phyloP scores from a whole-genome alignment of 371 early-diverging fungal species.

The Chytridium lagenaria region DNA sequence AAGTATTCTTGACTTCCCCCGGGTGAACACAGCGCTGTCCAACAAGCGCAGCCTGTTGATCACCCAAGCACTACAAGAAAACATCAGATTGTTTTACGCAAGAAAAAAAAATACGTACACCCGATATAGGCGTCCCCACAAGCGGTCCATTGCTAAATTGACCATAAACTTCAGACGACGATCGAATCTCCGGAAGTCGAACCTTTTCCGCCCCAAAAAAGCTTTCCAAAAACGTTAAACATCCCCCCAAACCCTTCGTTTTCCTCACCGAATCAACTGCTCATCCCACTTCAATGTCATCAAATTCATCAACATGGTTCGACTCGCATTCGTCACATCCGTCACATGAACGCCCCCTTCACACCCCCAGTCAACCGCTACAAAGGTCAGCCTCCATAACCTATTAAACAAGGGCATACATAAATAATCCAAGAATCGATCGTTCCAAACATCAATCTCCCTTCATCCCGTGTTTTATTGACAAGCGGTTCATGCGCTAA shows the following conservation, averaged over 20 bases:
- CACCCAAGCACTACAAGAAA: constrained; percentile 74
- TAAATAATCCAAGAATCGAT: constrained; percentile 94
- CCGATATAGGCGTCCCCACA: constrained; percentile 48
- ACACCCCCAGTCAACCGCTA: constrained; percentile 83
- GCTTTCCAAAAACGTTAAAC: constrained; percentile 1
- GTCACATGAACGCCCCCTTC: constrained; percentile 76
- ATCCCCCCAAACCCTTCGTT: background rate
- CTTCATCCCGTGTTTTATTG: constrained; percentile 67
- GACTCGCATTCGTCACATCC: constrained; percentile 94
- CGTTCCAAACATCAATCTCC: constrained; percentile 82
- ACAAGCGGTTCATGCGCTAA: constrained; percentile 80
- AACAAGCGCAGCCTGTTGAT: constrained; percentile 96
- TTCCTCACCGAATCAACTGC: constrained; percentile 65
- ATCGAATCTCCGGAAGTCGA: constrained; percentile 81
- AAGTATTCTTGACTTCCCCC: constrained; percentile 94
- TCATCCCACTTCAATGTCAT: constrained; percentile 82
- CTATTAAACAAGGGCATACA: constrained; percentile 53
- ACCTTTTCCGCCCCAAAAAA: constrained; percentile 73
- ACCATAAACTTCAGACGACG: constrained; percentile 86
- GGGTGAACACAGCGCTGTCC: constrained; percentile 90
- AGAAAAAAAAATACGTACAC: constrained; percentile 24
- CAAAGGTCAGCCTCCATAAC: constrained; percentile 5
- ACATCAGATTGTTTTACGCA: constrained; percentile 10
- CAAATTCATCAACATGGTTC: constrained; percentile 95
- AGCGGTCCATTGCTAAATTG: constrained; percentile 63